A percentile compares a stretch with the other conserved stretches of the same genome.
phyloP scores from a whole-genome alignment of 257 asterid species.

The Solanum bukasovii region DNA sequence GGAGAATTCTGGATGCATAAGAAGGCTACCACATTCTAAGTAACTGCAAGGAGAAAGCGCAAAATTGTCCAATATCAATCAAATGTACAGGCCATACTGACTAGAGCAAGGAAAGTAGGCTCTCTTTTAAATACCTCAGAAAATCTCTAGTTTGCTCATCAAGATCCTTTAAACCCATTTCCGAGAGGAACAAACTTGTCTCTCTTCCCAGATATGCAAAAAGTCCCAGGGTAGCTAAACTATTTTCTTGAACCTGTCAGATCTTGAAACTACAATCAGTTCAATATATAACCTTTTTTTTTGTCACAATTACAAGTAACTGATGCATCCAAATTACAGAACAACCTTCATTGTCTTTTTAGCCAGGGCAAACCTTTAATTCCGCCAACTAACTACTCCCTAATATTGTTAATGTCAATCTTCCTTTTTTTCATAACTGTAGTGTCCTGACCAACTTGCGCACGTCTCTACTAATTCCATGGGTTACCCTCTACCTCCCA shows the following conservation, averaged over 20 bases:
- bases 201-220: slow-evolving; percentile 77
- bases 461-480: background rate
- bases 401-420: background rate
- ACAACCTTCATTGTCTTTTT: background rate
- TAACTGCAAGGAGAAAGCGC: slow-evolving; percentile 33
- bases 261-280: slow-evolving; percentile 1
- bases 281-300: background rate
- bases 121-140: slow-evolving; percentile 34
- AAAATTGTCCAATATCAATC: background rate
- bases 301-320: background rate
- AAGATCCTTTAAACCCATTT: slow-evolving; percentile 47
- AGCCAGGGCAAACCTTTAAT: background rate
- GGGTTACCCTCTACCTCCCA: background rate
- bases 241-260: slow-evolving; percentile 42
- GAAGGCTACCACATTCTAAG: slow-evolving; percentile 64
- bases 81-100: background rate
- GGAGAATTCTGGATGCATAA: slow-evolving; percentile 55
- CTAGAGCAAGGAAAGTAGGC: background rate
- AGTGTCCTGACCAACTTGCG: background rate
- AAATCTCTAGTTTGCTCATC: slow-evolving; percentile 52
- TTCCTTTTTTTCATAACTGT: background rate
- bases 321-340: background rate
- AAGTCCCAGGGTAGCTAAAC: slow-evolving; percentile 59
- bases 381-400: background rate
- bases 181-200: slow-evolving; percentile 53